These are phyloP conservation scores for Aristolochia contorta DNA, from an alignment of 164 flowering plant species.

Conservation along the genomic window DNA sequence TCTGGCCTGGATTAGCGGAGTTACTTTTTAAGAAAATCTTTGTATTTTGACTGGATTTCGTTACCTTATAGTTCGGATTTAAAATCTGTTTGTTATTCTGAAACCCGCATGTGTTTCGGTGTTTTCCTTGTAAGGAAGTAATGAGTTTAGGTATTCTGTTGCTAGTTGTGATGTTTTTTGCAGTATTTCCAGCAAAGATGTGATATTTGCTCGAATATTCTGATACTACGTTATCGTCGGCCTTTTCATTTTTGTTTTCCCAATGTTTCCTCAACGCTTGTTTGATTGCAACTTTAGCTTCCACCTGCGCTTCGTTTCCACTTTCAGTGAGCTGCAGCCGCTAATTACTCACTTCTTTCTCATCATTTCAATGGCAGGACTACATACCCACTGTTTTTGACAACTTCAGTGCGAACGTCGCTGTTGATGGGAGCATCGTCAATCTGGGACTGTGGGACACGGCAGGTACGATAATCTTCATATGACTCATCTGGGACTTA, in stretches of 20 bases:
- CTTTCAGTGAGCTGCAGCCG: neutral
- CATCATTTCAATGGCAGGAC: conserved; percentile 38
- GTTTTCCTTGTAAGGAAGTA: too few relatives aligned
- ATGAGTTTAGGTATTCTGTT: too few relatives aligned
- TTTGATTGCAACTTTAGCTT: neutral
- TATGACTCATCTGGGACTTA: neutral
- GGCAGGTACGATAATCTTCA: conserved; percentile 51
- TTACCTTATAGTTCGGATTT: too few relatives aligned
- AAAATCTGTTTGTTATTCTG: too few relatives aligned
- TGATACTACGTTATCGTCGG: too few relatives aligned
- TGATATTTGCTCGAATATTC: too few relatives aligned
- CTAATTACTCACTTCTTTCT: neutral
- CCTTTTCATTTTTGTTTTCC: neutral
- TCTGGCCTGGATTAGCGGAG: too few relatives aligned
- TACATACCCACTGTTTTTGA: conserved; percentile 95
- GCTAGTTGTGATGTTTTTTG: too few relatives aligned
- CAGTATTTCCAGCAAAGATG: too few relatives aligned
- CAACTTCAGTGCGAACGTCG: conserved; percentile 94
- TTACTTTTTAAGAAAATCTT: too few relatives aligned
- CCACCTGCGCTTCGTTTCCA: neutral
- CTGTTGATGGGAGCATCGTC: conserved; percentile 94
- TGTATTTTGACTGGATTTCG: too few relatives aligned
- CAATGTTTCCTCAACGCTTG: neutral
- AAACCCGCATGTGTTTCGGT: too few relatives aligned
- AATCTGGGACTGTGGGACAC: conserved; percentile 98